phyloP scores from a whole-genome alignment of 1,284 basidiomycete genomes.

The Sphagnurus paluster region DNA sequence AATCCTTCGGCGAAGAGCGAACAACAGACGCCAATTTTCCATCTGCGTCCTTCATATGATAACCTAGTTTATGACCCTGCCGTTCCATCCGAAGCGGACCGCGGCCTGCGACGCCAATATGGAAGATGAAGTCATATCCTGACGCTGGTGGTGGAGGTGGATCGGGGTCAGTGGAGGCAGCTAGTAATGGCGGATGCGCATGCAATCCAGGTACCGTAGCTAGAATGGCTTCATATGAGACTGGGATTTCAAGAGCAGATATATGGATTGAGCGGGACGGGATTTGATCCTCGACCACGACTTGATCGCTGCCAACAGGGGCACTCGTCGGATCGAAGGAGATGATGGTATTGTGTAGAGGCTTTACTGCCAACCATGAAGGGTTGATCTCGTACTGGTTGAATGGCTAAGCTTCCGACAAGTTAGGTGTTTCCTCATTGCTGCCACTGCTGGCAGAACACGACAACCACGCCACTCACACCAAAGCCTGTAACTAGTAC shows the following conservation, averaged over 20 bases:
- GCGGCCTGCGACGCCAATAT: constrained; percentile 67
- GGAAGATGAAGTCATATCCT: constrained; percentile 76
- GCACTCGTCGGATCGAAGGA: constrained; percentile 38
- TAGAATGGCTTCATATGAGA: constrained; percentile 63
- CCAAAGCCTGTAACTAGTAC: constrained; percentile 63
- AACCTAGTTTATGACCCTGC: constrained; percentile 68
- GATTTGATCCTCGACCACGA: constrained; percentile 7
- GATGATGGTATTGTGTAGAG: constrained; percentile 54
- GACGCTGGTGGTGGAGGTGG: constrained; percentile 46
- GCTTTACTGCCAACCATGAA: constrained; percentile 61
- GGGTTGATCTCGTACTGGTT: constrained; percentile 55
- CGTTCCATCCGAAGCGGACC: constrained; percentile 68
- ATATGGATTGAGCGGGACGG: constrained; percentile 49
- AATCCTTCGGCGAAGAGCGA: constrained; percentile 36
- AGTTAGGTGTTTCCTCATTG: constrained; percentile 13
- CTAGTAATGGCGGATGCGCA: constrained; percentile 59
- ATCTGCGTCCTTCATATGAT: constrained; percentile 67
- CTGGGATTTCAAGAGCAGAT: constrained; percentile 59
- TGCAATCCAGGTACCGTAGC: constrained; percentile 60
- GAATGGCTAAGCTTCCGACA: constrained; percentile 48
- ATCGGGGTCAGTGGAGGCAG: constrained; percentile 30
- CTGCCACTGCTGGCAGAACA: background rate
- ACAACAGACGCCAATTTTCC: constrained; percentile 58
- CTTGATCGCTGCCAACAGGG: constrained; percentile 20
- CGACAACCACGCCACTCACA: constrained; percentile 38